Evolutionary conservation across 73 alveolate species (phyloP), one percentile per base, ranked within the genome.

Genomic region (Durusdinium trenchii): DNA sequence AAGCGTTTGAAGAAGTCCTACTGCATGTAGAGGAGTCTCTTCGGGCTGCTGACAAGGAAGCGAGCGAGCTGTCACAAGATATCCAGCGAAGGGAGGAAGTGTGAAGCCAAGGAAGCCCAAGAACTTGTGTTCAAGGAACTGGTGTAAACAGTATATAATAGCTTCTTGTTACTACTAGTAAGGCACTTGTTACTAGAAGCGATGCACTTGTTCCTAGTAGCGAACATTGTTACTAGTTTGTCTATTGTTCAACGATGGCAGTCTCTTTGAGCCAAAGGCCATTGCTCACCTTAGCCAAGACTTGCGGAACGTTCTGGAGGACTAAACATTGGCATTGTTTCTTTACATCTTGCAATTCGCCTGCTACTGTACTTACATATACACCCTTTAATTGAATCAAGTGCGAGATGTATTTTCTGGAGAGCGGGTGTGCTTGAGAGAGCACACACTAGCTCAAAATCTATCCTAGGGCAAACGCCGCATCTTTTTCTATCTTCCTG

Each of bases 231-330:
- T 75, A n/a, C n/a, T n/a, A n/a, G n/a, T 36, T 75, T 75, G 57
- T 9, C 54, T 23, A 73, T 6, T 42, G 32, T 42, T 23, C 16
- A 42, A 73, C 46, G 12, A 18, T 43, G 95, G 90, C 67, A 10
- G 60, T 62, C 51, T 36, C 47, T 47, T 35, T 35, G n/a, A 0
- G 64, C 3, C 48, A 12, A 35, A 89, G 96, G 96, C 96, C 28
- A 89, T 89, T 0, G 64, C 96, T 36, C 71, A 89, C 36, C 86
- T 89, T 28, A 12, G 69, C 86, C 51, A 42, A 47, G 96, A 89
- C 96, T 46, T 89, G 86, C 86, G 69, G 47, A 89, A 40, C n/a
- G 96, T 89, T 6, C 96, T 89, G 38, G 96, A 89, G 96, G 96
- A 73, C n/a, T n/a, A n/a, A n/a, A n/a, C n/a, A n/a, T n/a, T n/a